Evolutionary conservation across 768 basidiomycete species (phyloP), one percentile per base, ranked within the genome.

Genomic region (Mycena filopes): DNA sequence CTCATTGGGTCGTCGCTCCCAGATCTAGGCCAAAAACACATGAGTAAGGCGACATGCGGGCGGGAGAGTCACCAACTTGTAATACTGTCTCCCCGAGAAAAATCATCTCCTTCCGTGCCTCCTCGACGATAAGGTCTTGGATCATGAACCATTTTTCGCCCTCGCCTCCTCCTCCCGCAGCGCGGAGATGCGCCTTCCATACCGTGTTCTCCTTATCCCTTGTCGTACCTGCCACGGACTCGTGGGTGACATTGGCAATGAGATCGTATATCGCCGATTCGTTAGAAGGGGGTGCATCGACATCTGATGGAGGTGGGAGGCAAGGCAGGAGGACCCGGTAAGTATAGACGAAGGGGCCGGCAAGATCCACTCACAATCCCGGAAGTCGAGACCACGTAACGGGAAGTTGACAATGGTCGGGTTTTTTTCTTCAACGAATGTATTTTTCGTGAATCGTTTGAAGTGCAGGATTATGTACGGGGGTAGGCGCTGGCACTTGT

Each of bases 351-450:
- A 72, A 60, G 60, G 69, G 70, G 60, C 54, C 70, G 68, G 70
- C 64, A 67, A 67, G 66, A 72, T 59, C 42, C 10, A 82, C 95
- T 72, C 76, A 98, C 98, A 98, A 53, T 95, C 95, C 71, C 81
- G 82, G 76, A 99, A 91, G 77, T 99, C 97, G 21, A 99, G 85
- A 4, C 97, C 96, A 62, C 93, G 87, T 26, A 98, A 82, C 3
- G 97, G 97, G 73, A 98, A 99, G 74, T 97, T 99, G 70, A 99
- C 93, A 65, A 99, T 96, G 1, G 98, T 99, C 10, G 97, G 97
- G 73, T 99, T 99, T 79, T 98, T 98, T 78, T 99, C 98, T 77
- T 98, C 97, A 8, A 98, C 96, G 72, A 99, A 98, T 55, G 84
- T 84, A 76, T 99, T 99, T 76, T 94, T 98, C 25, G 94, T 96